phyloP scores from a whole-genome alignment of 177 flowering plant genomes.

The Vitis hybrid region DNA sequence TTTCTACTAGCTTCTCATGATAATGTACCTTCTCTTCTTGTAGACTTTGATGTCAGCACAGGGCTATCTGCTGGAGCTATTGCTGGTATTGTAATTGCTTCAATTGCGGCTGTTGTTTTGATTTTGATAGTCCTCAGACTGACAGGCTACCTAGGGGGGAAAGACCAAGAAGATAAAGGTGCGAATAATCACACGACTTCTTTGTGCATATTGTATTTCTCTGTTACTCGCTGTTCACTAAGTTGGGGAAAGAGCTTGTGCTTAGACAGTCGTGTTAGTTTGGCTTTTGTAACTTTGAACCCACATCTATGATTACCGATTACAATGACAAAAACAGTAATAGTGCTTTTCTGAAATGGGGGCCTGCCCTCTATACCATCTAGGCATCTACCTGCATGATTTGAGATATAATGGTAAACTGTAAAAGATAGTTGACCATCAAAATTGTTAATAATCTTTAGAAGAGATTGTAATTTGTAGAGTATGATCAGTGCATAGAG shows the following conservation, averaged over 20 bases:
- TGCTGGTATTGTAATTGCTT: slow-evolving; percentile 62
- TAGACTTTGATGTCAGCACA: slow-evolving; percentile 56
- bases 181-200: slow-evolving; percentile 1
- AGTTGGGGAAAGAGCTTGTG: neutral
- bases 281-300: neutral
- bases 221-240: neutral
- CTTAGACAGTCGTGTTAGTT: neutral
- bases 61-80: slow-evolving; percentile 74
- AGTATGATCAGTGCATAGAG: too few relatives aligned
- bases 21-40: slow-evolving; percentile 17
- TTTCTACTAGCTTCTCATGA: neutral
- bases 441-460: too few relatives aligned
- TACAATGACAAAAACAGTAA: too few relatives aligned
- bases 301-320: neutral
- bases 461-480: too few relatives aligned
- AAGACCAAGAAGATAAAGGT: slow-evolving; percentile 61
- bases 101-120: slow-evolving; percentile 28
- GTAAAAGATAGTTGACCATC: too few relatives aligned
- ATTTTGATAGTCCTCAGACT: slow-evolving; percentile 45
- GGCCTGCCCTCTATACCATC: too few relatives aligned
- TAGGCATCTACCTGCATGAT: too few relatives aligned
- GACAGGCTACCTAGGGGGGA: slow-evolving; percentile 57
- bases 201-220: neutral
- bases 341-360: too few relatives aligned
- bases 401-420: too few relatives aligned